These are phyloP conservation scores for Pleoardoris graminearum DNA, from an alignment of 2,329 filamentous ascomycete species.

Conservation along the genomic window DNA sequence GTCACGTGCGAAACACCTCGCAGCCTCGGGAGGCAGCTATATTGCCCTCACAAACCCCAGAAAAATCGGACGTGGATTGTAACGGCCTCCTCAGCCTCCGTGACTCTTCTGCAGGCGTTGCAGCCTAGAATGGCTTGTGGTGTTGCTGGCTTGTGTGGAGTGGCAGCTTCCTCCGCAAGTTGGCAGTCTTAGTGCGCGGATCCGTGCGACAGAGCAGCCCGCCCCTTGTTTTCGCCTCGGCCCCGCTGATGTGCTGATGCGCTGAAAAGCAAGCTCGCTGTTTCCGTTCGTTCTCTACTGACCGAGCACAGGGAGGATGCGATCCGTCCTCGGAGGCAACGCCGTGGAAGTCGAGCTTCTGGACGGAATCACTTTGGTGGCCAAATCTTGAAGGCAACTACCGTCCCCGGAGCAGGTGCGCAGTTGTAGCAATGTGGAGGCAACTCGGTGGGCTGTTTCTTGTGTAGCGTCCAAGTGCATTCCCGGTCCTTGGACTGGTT, in stretches of 20 bases:
- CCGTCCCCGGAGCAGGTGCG: background rate
- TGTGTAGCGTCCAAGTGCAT: background rate
- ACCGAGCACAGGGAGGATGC: background rate
- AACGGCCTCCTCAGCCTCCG: conserved; percentile 13
- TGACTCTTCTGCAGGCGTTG: conserved; percentile 20
- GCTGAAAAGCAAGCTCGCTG: background rate
- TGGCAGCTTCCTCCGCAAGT: conserved; percentile 18
- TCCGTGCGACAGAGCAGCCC: conserved; percentile 5
- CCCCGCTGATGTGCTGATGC: background rate
- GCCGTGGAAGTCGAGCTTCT: background rate
- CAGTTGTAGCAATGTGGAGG: background rate
- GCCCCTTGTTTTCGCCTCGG: conserved; percentile 6
- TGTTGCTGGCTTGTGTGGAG: conserved; percentile 27
- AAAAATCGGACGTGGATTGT: conserved; percentile 29
- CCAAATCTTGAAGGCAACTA: background rate
- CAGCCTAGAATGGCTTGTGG: conserved; percentile 19
- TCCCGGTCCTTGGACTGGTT: background rate
- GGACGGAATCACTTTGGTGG: background rate
- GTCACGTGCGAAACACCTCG: conserved; percentile 21
- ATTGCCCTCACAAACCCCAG: conserved; percentile 14
- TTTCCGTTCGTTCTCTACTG: background rate
- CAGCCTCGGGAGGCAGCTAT: conserved; percentile 18
- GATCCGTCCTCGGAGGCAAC: background rate
- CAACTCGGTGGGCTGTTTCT: background rate
- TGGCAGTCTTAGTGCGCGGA: conserved; percentile 25